Base-by-base conservation (phyloP, 2,329 filamentous ascomycete genomes). In the Curvularia sp. region DNA sequence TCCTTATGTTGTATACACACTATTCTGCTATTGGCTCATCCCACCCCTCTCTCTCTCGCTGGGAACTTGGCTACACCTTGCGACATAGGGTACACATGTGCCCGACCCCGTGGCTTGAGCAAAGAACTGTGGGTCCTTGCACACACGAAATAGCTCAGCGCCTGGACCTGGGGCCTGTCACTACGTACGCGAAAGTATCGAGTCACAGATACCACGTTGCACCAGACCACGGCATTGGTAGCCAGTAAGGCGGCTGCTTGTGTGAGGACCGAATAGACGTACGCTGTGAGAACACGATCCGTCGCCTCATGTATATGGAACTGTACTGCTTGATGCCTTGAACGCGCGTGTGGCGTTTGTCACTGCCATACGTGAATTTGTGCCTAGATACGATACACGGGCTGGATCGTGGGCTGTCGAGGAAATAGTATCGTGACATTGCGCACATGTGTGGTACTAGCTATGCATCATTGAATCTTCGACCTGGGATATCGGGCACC, bases 41-140 rank as follows among this genome's bases (percentile, higher is more conserved):
- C 18, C 30, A 15, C 47, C 44, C 28, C 30, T 12, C 47, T 44
- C 57, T 56, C 62, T 62, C 49, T 62, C 44, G 52, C 7, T 10
- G 7, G 7, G 28, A 12, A 31, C 30, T 12, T 31, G 30, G 30
- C 55, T 50, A n/a, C 18, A n/a, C 18, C 22, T 31, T 22, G 26
- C n/a, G 4, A 24, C 22, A 47, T 26, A 22, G n/a, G 41, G 50
- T 28, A 46, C 30, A 31, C 30, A 31, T 8, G 9, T 12, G 26
- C 26, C 26, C 26, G 26, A 28, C 26, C 6, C 24, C 24, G 49
- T 50, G 52, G 49, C 52, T 49, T 49, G 38, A 43, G 51, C 57
- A 58, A 61, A 63, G 58, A 57, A 41, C 33, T 41, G 49, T 58
- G 57, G 55, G 49, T 53, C 61, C 54, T 52, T 64, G 60, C 30